phyloP scores from a whole-genome alignment of 768 basidiomycete genomes.

The Boletus subparvulus region DNA sequence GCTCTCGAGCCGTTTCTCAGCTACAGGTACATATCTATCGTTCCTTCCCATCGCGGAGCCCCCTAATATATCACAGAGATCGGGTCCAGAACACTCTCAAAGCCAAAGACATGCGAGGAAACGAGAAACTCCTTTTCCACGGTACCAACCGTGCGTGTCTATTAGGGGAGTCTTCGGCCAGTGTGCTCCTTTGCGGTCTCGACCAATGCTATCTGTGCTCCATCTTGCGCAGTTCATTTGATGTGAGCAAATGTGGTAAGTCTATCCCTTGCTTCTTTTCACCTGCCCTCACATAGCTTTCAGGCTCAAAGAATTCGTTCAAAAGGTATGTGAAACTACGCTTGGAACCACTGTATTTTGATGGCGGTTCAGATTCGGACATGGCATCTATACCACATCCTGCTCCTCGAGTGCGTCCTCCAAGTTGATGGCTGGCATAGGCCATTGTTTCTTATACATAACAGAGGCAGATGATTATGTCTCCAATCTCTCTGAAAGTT shows the following conservation, averaged over 20 bases:
- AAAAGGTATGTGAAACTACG: conserved; percentile 36
- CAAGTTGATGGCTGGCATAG: neutral
- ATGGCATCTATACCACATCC: conserved; percentile 63
- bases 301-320: conserved; percentile 57
- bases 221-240: conserved; percentile 59
- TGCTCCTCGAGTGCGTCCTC: conserved; percentile 60
- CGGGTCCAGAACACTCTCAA: conserved; percentile 28
- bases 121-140: conserved; percentile 65
- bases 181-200: conserved; percentile 48
- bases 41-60: conserved; percentile 19
- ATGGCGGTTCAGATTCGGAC: conserved; percentile 52
- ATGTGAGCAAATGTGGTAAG: conserved; percentile 58
- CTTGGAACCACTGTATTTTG: neutral
- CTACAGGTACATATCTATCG: conserved; percentile 40
- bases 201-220: conserved; percentile 55
- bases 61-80: conserved; percentile 15
- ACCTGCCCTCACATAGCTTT: conserved; percentile 6
- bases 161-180: conserved; percentile 51
- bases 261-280: neutral
- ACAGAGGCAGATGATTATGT: conserved; percentile 69
- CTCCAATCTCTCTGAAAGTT: conserved; percentile 40
- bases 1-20: conserved; percentile 44
- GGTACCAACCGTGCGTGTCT: conserved; percentile 62
- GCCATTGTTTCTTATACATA: conserved; percentile 5
- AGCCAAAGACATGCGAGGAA: conserved; percentile 35